A percentile compares a stretch with the other conserved stretches of the same genome.
These are phyloP conservation scores for Agrocybe pediades DNA, from an alignment of 768 basidiomycete species.

Conservation along the genomic window DNA sequence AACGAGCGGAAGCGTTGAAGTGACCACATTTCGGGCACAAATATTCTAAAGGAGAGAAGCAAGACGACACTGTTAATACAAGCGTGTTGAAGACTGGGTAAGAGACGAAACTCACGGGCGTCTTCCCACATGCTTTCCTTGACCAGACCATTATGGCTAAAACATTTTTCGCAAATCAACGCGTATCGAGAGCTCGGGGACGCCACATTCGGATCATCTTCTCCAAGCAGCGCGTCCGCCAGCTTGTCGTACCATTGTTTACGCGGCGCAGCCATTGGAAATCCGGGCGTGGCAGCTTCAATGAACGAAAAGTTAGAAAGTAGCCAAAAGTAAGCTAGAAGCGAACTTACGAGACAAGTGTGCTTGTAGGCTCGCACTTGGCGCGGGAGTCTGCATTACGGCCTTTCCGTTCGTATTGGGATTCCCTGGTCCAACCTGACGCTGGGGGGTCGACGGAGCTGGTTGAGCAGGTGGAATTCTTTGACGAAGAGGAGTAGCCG, in stretches of 20 bases:
- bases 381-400: constrained; percentile 23
- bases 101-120: constrained; percentile 59
- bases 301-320: constrained; percentile 7
- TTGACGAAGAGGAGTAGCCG: constrained; percentile 44
- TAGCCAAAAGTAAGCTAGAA: not conserved
- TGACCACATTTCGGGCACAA: constrained; percentile 83
- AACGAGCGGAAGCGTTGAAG: constrained; percentile 63
- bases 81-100: not conserved
- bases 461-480: constrained; percentile 31
- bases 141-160: constrained; percentile 85
- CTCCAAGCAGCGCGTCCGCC: constrained; percentile 85
- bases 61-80: not conserved
- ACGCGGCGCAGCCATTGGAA: constrained; percentile 48
- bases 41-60: constrained; percentile 60
- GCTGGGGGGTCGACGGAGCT: constrained; percentile 34
- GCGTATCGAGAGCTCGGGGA: constrained; percentile 67
- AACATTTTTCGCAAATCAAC: constrained; percentile 87
- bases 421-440: constrained; percentile 24
- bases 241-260: constrained; percentile 88
- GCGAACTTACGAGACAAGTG: constrained; percentile 28
- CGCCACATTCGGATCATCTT: constrained; percentile 54
- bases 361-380: constrained; percentile 23
- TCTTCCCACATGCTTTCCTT: constrained; percentile 82
- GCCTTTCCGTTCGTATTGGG: constrained; percentile 17
- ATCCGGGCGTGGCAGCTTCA: constrained; percentile 29